Evolutionary conservation across 495 filamentous ascomycete species (phyloP).

Genomic region (Staphylotrichum tortipilum): DNA sequence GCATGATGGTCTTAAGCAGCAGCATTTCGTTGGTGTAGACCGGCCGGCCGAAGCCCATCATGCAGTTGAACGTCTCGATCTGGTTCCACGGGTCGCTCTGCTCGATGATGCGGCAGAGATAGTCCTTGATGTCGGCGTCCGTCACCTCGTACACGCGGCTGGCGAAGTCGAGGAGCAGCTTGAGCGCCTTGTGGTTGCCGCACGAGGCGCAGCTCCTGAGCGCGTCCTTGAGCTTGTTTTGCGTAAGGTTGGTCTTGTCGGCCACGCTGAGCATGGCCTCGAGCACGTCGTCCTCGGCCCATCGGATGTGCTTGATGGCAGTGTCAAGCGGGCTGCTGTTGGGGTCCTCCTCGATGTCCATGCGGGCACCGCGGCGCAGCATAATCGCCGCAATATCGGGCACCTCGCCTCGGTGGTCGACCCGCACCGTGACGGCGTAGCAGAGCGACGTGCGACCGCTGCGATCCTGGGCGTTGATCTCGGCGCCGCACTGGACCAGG

Average conservation of each 20-base stretch:
- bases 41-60: conserved; percentile 13
- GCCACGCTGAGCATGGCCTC: conserved; percentile 16
- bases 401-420: conserved; percentile 17
- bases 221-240: conserved; percentile 12
- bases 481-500: conserved; percentile 14
- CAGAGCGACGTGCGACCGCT: conserved; percentile 14
- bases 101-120: conserved; percentile 15
- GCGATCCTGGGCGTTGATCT: conserved; percentile 18
- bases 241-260: conserved; percentile 7
- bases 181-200: conserved; percentile 19
- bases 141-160: conserved; percentile 8
- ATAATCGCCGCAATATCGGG: conserved; percentile 15
- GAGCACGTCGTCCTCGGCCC: conserved; percentile 15
- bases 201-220: conserved; percentile 13
- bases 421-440: conserved; percentile 14
- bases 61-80: conserved; percentile 17
- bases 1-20: conserved; percentile 15
- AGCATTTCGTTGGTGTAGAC: conserved; percentile 18
- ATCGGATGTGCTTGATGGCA: conserved; percentile 17
- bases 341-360: conserved; percentile 20
- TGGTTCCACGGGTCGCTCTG: conserved; percentile 19
- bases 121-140: conserved; percentile 13
- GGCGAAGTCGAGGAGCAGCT: conserved; percentile 13
- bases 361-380: conserved; percentile 11
- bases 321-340: conserved; percentile 16